Base-by-base conservation (phyloP, 2,329 filamentous ascomycete genomes). In the Diaporthe vexans region DNA sequence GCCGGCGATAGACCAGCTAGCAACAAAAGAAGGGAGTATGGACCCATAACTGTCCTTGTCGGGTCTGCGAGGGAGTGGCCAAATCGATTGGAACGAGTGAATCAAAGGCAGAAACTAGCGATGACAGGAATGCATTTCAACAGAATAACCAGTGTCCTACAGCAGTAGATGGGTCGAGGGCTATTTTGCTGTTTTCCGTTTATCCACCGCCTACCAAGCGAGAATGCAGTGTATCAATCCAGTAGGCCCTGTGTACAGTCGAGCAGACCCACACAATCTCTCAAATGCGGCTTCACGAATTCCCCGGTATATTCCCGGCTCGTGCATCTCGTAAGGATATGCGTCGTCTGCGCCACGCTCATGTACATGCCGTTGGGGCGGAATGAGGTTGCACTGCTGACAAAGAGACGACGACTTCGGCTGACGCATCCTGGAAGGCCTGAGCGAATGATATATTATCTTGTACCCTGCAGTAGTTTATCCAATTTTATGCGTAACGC, bases 401-500 rank as follows among this genome's bases (percentile, higher is more conserved):
- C 57, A 59, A 59, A 59, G 57, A 43, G 35, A 24, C 33, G 24
- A 59, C 57, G 35, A 59, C 11, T 59, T 17, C 51, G 5, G 57
- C 33, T 59, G 57, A 59, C 57, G 57, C 57, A 59, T 59, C 10
- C 57, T 59, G 21, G 24, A 58, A 40, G 57, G 57, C 35, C 57
- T 40, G 35, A 59, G 57, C 57, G 57, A 59, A 59, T 40, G 37
- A 6, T 24, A 26, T 4, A 40, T 17, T 21, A 19, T 40, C 57
- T 17, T 13, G 6, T 8, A 59, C 13, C 33, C 21, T 35, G 54
- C 54, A 26, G 57, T 1, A 9, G 57, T 40, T 59, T 33, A 59
- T 59, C 57, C 57, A 59, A 59, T 59, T 59, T 59, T 24, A 59
- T 59, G 57, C 57, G 35, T 40, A 59, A 59, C 57, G 57, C 57